Percentiles rank a stretch among this genome's conserved stretches.
These are phyloP conservation scores for Phaeolepiota aurea DNA, from an alignment of 768 basidiomycete species.

Conservation along the genomic window DNA sequence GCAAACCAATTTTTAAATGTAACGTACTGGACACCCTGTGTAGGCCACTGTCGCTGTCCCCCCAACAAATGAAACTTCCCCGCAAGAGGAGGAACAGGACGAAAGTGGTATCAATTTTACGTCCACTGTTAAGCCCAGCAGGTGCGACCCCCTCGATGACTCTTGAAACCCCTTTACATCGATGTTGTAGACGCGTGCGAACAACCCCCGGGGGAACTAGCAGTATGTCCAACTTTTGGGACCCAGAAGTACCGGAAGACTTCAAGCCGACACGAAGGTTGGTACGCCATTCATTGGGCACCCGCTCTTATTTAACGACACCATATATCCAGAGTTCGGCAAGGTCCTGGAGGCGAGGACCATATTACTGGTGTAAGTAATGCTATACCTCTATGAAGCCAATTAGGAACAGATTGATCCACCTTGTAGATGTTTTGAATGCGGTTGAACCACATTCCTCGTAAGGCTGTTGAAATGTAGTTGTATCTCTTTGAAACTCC, in stretches of 20 bases:
- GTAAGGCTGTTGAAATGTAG: no score
- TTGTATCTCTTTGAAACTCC: no score
- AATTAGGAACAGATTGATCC: no score
- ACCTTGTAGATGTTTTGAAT: no score
- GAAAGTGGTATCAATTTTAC: slow-evolving; percentile 23
- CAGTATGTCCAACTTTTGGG: slow-evolving; percentile 40
- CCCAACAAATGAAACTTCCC: neutral
- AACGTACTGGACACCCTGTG: no score
- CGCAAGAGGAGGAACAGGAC: slow-evolving; percentile 14
- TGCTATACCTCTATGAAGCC: neutral
- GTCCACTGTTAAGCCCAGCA: slow-evolving; percentile 37
- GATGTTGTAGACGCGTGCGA: slow-evolving; percentile 30
- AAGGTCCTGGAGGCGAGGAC: slow-evolving; percentile 62
- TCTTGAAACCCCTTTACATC: no score
- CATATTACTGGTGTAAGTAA: slow-evolving; percentile 36
- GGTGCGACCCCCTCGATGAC: slow-evolving; percentile 35
- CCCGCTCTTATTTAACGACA: slow-evolving; percentile 1
- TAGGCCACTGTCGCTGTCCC: no score
- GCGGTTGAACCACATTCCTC: no score
- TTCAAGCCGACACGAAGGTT: slow-evolving; percentile 71
- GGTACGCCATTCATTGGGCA: slow-evolving; percentile 4
- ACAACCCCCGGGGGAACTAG: slow-evolving; percentile 36
- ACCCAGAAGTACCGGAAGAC: slow-evolving; percentile 29
- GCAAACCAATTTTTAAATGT: slow-evolving; percentile 7
- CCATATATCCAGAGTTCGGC: slow-evolving; percentile 40